Conservation (phyloP, 768 basidiomycete species). For the Mycena latifolia region DNA sequence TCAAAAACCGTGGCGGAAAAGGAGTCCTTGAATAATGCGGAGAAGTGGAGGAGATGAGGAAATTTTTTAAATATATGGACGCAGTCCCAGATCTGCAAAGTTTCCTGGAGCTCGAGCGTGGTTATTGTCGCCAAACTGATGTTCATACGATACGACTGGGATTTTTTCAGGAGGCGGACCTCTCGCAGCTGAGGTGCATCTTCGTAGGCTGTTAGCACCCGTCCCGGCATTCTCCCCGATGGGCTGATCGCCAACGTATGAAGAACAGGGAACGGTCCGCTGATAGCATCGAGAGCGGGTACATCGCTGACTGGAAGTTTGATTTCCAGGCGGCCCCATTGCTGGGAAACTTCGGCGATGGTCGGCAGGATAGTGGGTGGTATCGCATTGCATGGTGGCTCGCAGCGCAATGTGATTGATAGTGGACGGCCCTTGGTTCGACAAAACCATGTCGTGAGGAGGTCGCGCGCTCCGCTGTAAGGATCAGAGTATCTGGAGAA, state of each 20-base stretch:
- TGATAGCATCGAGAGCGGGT: neutral
- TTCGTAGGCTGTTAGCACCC: too few species aligned
- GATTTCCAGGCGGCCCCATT: constrained; percentile 1
- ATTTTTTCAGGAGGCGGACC: neutral
- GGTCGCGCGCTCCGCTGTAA: neutral
- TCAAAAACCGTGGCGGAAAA: neutral
- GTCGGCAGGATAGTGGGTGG: neutral
- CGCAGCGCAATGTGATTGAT: neutral
- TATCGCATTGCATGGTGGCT: neutral
- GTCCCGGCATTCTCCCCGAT: too few species aligned
- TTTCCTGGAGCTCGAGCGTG: too few species aligned
- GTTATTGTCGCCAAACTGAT: too few species aligned
- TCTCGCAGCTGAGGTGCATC: neutral
- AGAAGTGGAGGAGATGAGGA: neutral
- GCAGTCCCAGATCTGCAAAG: neutral
- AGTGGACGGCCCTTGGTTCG: neutral
- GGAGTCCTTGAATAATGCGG: neutral
- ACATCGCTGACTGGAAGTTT: neutral
- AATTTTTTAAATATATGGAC: neutral
- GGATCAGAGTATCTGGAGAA: neutral
- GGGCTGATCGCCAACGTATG: neutral
- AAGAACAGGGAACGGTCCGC: neutral
- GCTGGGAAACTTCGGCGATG: neutral
- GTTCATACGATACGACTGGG: too few species aligned
- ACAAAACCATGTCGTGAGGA: neutral